Base-by-base conservation (phyloP, 164 flowering plant genomes). In the Umbilicus rupestris region DNA sequence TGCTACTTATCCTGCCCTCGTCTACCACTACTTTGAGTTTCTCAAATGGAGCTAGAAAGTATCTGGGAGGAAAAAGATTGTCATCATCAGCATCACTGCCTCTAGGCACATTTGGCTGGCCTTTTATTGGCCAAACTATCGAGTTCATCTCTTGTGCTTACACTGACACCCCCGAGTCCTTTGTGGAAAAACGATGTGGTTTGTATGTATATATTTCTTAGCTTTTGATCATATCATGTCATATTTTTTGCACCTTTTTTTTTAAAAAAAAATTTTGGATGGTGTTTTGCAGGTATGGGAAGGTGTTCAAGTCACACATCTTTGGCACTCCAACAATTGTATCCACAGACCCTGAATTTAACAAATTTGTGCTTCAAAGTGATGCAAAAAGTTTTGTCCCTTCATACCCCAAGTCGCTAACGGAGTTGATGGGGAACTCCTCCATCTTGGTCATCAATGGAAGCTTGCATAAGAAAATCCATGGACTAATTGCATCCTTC, bases 301-400 rank as follows among this genome's bases (percentile, higher is more conserved):
- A 85, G 73, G 97, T 94, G 80, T 94, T 94, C 77, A 91, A 90
- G 78, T 89, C 98, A 15, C 97, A 94, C 75, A 79, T 94, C 67
- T 88, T 91, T 71, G 98, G 97, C 47, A 87, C 82, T 50, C 87
- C 84, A 0, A 86, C 92, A 0, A 83, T 94, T 0, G 83, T 94
- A 4, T 87, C 99, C 7, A 91, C 89, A 7, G 97, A 94, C 71
- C 91, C 90, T 49, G 99, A 94, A 76, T 89, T 94, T 77, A 91
- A 74, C 66, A 80, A 69, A 42, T 72, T 80, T 66, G 75, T 94
- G 31, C 79, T 94, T 41, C 98, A 90, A 67, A 89, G 94, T 70
- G 97, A 91, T 75, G 79, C 85, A 5, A 86, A 74, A 78, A 45
- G 68, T 8, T 91, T 91, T 24, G 90, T 86, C 68, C 92, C 97